Evolutionary conservation across 306 rosid genomes (phyloP), one percentile per base, ranked within the genome.

Genomic region (Luffa aegyptiaca): DNA sequence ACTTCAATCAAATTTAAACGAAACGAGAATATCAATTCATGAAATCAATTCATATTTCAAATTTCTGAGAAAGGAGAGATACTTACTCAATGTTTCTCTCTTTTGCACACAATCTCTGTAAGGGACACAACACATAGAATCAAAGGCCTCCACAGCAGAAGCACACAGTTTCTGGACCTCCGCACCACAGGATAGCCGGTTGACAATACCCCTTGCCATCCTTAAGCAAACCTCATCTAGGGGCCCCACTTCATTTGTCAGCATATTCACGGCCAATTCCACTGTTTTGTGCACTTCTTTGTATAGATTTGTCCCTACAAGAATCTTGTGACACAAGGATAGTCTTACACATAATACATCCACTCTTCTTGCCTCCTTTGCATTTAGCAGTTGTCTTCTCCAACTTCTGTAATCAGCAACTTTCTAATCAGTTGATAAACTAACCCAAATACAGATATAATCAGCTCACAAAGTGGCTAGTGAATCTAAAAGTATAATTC

Each of bases 321-420:
- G 96, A 85, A 94, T 88, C 82, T 81, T 90, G 88, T 88, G 85
- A 63, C 93, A 88, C 80, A 92, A 66, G 59, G 91, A 89, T 80
- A 94, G 75, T 33, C 97, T 85, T 69, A 85, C 76, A 57, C 93
- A 88, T 68, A 94, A 88, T 85, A 83, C 87, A 84, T 94, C 98
- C 56, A 90, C 93, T 82, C 96, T 89, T 87, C 98, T 90, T 45
- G 98, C 96, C 82, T 94, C 98, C 86, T 84, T 94, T 81, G 98
- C 97, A 70, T 82, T 80, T 63, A 87, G 21, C 84, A 94, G 78
- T 76, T 92, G 97, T 77, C 91, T 94, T 84, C 90, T 85, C 98
- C 98, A 94, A 55, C 91, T 89, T 81, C 98, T 92, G 87, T 73
- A 81, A 78, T 81, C 83, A 85, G 61, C 53, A 81, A 82, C 48